phyloP scores from a whole-genome alignment of 2,329 filamentous ascomycete genomes.

The Salinomyces thailandicus region DNA sequence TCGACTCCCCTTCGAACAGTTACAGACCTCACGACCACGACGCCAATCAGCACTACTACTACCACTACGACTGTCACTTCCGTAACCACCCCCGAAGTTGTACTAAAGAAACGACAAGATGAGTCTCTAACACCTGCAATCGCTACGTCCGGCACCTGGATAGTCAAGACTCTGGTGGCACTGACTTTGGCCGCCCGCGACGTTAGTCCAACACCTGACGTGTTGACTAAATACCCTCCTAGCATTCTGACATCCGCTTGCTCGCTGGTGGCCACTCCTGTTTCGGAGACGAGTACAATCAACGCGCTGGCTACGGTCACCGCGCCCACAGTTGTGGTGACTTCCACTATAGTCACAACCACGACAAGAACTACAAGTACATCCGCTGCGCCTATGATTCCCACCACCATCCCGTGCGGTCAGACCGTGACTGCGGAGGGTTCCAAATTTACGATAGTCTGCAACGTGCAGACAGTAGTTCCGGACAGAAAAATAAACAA shows the following conservation, averaged over 20 bases:
- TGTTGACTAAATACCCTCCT: neutral
- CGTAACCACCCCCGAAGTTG: neutral
- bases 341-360: neutral
- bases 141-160: neutral
- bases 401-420: neutral
- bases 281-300: constrained; percentile 1
- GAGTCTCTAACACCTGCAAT: neutral
- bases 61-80: neutral
- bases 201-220: neutral
- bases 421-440: too few species aligned
- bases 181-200: neutral
- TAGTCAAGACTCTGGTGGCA: neutral
- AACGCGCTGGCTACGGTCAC: constrained; percentile 5
- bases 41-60: neutral
- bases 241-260: neutral
- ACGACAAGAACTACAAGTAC: neutral
- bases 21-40: constrained; percentile 3
- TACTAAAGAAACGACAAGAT: neutral
- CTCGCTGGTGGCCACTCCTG: neutral
- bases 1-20: constrained; percentile 4
- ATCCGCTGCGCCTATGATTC: neutral
- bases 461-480: too few species aligned
- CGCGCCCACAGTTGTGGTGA: neutral
- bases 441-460: too few species aligned
- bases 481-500: too few species aligned